These are phyloP conservation scores for Monosporozyma yasuniensis DNA, from an alignment of 805 yeast genomes.

Conservation along the genomic window DNA sequence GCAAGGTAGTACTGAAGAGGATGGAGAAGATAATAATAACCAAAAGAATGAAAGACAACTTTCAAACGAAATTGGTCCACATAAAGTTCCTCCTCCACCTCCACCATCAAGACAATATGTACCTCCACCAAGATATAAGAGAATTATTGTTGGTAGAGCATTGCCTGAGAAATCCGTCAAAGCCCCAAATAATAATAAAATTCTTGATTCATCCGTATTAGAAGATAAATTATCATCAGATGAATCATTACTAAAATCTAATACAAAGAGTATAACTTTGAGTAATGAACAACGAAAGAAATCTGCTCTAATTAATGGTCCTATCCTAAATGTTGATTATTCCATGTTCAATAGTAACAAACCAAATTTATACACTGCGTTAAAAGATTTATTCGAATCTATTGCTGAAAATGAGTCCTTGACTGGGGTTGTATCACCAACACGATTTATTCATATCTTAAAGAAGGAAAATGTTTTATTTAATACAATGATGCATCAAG, in stretches of 20 bases:
- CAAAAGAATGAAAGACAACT: background rate
- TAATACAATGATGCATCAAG: conserved; percentile 91
- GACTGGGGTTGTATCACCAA: conserved; percentile 81
- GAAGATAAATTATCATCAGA: background rate
- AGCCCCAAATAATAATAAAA: background rate
- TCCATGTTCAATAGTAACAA: conserved; percentile 31
- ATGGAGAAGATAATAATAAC: background rate
- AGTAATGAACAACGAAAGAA: conserved; percentile 66
- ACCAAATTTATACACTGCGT: conserved; percentile 46
- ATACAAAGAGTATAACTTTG: background rate
- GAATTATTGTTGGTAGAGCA: conserved; percentile 21
- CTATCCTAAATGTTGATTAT: conserved; percentile 72
- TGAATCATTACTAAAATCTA: background rate
- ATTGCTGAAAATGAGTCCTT: conserved; percentile 61
- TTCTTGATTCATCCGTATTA: background rate
- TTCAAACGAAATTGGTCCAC: background rate
- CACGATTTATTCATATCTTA: conserved; percentile 59
- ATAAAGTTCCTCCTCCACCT: background rate
- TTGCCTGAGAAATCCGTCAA: background rate
- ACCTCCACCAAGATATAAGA: background rate
- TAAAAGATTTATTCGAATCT: conserved; percentile 79
- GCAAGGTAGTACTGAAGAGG: background rate
- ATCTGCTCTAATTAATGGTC: conserved; percentile 72
- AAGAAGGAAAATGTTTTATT: conserved; percentile 80
- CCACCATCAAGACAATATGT: background rate